Evolutionary conservation across 495 filamentous ascomycete species (phyloP).

Genomic region (Aspergillus nidulans): DNA sequence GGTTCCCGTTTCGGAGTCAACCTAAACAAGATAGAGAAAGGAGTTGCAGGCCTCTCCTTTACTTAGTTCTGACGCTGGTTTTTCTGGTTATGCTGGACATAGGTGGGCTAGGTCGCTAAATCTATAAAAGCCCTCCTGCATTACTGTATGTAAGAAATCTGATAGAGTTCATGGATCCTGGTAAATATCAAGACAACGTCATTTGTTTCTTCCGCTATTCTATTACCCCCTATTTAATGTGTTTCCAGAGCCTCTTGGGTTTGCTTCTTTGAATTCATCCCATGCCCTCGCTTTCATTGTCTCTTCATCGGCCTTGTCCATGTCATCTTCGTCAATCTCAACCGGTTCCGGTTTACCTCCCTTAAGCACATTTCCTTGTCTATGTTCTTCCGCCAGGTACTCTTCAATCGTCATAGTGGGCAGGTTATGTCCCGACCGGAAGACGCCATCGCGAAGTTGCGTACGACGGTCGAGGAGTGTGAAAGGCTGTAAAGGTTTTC

Average conservation of each 20-base stretch:
- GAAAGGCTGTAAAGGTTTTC: conserved; percentile 88
- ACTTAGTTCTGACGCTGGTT: neutral
- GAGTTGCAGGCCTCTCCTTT: conserved; percentile 30
- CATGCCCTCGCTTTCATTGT: conserved; percentile 91
- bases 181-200: neutral
- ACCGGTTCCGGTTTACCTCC: conserved; percentile 71
- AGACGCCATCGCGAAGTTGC: conserved; percentile 76
- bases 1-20: neutral
- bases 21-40: neutral
- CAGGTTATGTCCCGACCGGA: conserved; percentile 83
- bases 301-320: conserved; percentile 78
- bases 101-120: neutral
- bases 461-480: conserved; percentile 76
- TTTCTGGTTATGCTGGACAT: neutral
- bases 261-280: conserved; percentile 92
- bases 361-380: conserved; percentile 84
- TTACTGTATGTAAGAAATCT: neutral
- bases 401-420: conserved; percentile 98
- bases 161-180: conserved; percentile 4
- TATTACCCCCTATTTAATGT: conserved; percentile 74
- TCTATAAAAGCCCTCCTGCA: neutral
- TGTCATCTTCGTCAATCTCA: conserved; percentile 82
- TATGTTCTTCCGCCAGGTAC: conserved; percentile 87
- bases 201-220: neutral
- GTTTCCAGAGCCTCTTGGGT: conserved; percentile 82